Evolutionary conservation across 768 basidiomycete species (phyloP).

Genomic region (Suillus occidentalis): DNA sequence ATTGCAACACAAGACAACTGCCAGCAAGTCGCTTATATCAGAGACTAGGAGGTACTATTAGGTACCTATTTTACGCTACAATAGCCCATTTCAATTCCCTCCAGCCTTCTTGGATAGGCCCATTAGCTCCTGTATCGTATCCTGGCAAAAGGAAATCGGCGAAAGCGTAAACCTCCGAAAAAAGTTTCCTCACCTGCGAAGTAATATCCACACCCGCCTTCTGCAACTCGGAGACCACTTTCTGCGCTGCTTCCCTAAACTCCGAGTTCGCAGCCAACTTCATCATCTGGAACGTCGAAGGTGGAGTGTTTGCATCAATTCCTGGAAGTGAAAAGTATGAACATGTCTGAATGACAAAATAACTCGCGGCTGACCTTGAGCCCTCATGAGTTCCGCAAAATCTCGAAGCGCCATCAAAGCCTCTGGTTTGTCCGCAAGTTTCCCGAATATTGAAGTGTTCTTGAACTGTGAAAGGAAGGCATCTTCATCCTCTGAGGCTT

Average conservation of each 20-base stretch:
- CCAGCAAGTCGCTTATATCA: not conserved
- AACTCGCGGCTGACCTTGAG: conserved; percentile 41
- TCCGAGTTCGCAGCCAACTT: conserved; percentile 52
- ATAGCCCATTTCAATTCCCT: conserved; percentile 12
- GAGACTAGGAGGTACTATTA: not conserved
- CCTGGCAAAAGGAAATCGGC: conserved; percentile 32
- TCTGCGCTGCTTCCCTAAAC: conserved; percentile 48
- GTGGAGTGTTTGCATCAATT: conserved; percentile 44
- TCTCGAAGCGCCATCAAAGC: conserved; percentile 49
- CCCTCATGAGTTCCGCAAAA: conserved; percentile 45
- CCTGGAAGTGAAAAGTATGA: conserved; percentile 34
- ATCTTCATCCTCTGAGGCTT: conserved; percentile 33
- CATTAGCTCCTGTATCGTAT: conserved; percentile 42
- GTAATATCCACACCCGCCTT: conserved; percentile 61
- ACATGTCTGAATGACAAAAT: not conserved
- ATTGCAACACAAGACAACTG: not conserved
- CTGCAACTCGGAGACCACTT: conserved; percentile 48
- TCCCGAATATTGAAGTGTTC: conserved; percentile 45
- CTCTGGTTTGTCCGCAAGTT: conserved; percentile 49
- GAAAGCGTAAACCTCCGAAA: not conserved
- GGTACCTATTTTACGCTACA: conserved; percentile 1
- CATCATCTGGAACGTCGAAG: conserved; percentile 53
- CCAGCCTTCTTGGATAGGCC: conserved; percentile 30
- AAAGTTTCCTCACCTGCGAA: conserved; percentile 44
- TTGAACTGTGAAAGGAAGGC: conserved; percentile 43